Percentiles rank a stretch among this genome's conserved stretches.
Conservation (phyloP, 441 rosid genomes). For the Capsella rubella region DNA sequence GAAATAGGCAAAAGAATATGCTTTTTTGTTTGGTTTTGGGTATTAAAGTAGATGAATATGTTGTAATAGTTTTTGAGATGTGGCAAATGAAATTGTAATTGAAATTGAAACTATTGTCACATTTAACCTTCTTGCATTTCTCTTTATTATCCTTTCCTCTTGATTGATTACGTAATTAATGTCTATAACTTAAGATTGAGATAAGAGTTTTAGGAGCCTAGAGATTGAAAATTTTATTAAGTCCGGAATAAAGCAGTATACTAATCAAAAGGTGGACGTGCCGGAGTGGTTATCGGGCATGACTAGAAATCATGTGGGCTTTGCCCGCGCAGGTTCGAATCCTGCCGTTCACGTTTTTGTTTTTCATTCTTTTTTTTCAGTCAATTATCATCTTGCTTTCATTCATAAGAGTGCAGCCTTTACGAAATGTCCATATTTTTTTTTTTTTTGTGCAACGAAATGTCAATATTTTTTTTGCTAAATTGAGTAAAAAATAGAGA, state of each 20-base stretch:
- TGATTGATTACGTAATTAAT: background rate
- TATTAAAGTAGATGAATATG: conserved; percentile 33
- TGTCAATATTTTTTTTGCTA: background rate
- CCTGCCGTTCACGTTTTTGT: conserved; percentile 38
- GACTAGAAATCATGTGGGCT: conserved; percentile 45
- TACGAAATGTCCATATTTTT: background rate
- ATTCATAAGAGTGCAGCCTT: background rate
- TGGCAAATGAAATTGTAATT: conserved; percentile 39
- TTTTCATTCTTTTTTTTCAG: background rate
- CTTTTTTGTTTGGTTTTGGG: background rate
- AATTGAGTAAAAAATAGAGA: background rate
- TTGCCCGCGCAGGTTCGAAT: conserved; percentile 47
- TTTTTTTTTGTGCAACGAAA: background rate
- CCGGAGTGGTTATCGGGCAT: conserved; percentile 42
- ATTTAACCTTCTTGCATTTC: conserved; percentile 23
- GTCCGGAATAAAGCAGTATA: rapidly evolving
- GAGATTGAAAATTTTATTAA: background rate
- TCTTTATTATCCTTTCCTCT: background rate
- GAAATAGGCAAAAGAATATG: conserved; percentile 42
- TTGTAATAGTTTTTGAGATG: conserved; percentile 35
- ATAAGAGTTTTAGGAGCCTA: background rate
- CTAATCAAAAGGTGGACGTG: conserved; percentile 8
- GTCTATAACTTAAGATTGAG: background rate
- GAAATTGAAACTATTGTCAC: conserved; percentile 38
- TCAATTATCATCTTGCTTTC: background rate